Evolutionary conservation across 345 rosid genomes (phyloP).

Genomic region (Cardamine resedifolia): DNA sequence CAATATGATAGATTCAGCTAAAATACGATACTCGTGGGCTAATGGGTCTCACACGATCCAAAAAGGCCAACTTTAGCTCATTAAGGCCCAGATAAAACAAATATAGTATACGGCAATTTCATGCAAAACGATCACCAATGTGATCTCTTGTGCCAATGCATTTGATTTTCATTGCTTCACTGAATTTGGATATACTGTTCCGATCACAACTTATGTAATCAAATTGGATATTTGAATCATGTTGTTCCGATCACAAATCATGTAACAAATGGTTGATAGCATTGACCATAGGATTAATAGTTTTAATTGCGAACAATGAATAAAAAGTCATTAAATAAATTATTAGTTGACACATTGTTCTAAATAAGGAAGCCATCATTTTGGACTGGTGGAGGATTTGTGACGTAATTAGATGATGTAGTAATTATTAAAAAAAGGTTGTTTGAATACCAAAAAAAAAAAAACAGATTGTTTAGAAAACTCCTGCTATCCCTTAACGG

Average conservation of each 20-base stretch:
- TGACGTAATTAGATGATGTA: background rate
- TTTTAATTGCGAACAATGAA: background rate
- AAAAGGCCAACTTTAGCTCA: background rate
- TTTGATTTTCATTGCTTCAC: no score
- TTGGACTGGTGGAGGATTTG: background rate
- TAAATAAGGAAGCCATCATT: background rate
- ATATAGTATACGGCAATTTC: no score
- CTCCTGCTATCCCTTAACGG: no score
- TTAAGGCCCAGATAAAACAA: background rate
- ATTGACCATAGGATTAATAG: background rate
- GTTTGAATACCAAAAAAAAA: no score
- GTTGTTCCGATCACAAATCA: background rate
- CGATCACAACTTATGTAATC: background rate
- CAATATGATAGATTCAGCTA: no score
- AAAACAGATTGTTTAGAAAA: no score
- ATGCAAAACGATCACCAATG: background rate
- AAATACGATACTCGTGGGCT: background rate
- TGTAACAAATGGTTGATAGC: background rate
- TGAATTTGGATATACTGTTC: no score
- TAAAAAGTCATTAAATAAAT: background rate
- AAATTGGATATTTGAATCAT: background rate
- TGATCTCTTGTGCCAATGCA: background rate
- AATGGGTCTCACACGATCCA: background rate
- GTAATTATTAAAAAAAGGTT: no score
- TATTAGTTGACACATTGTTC: background rate